A percentile compares a stretch with the other conserved stretches of the same genome.
Conservation (phyloP, 1,139 yeast genomes). For the Suhomyces guaymorum region DNA sequence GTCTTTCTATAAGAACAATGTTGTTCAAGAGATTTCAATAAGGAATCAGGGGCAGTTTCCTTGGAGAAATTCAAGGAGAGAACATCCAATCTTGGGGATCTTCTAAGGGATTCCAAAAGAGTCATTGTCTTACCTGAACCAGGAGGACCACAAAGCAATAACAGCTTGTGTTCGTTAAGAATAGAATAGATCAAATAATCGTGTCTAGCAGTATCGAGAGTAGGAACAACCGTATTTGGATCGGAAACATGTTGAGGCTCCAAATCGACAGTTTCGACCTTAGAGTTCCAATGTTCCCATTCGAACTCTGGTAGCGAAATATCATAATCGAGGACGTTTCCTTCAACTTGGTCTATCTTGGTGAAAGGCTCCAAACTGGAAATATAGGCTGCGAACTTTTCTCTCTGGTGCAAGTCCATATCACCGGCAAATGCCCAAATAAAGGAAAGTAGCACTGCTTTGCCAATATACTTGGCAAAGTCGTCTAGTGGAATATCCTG, state of each 20-base stretch:
- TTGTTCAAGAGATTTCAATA: slow-evolving; percentile 70
- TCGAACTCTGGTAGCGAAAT: slow-evolving; percentile 48
- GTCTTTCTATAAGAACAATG: slow-evolving; percentile 63
- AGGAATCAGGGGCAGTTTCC: slow-evolving; percentile 65
- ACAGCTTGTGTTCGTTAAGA: slow-evolving; percentile 57
- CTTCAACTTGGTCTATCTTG: slow-evolving; percentile 13
- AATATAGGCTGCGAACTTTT: slow-evolving; percentile 37
- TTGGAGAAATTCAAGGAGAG: slow-evolving; percentile 81
- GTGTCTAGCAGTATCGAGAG: slow-evolving; percentile 73
- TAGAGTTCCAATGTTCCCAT: slow-evolving; percentile 49
- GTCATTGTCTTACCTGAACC: slow-evolving; percentile 98
- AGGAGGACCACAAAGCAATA: slow-evolving; percentile 92
- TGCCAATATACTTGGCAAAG: slow-evolving; percentile 33
- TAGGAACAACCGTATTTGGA: slow-evolving; percentile 73
- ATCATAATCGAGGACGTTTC: slow-evolving; percentile 42
- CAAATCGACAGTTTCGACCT: slow-evolving; percentile 50
- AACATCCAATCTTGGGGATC: slow-evolving; percentile 58
- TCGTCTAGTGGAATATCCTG: slow-evolving; percentile 21
- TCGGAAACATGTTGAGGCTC: slow-evolving; percentile 65
- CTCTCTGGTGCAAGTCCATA: slow-evolving; percentile 39
- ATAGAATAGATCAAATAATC: slow-evolving; percentile 61
- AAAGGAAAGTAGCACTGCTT: slow-evolving; percentile 45
- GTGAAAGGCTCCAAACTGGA: slow-evolving; percentile 20
- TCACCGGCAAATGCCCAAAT: slow-evolving; percentile 78
- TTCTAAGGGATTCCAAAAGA: slow-evolving; percentile 65